Evolutionary conservation across 2,329 filamentous ascomycete species (phyloP).

Genomic region (Scopulariopsis brevicaulis): DNA sequence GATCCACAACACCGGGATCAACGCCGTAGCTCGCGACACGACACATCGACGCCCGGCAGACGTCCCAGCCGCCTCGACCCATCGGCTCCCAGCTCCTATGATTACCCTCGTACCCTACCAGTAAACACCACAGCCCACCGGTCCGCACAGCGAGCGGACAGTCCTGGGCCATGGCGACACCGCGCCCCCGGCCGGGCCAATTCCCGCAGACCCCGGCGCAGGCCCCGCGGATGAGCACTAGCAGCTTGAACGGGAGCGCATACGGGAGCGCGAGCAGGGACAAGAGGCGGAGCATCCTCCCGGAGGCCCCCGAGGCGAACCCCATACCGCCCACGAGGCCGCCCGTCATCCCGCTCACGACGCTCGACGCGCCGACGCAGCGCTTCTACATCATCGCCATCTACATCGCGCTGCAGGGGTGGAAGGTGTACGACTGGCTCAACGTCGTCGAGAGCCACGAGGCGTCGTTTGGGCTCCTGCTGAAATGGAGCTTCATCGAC

Average conservation of each 20-base stretch:
- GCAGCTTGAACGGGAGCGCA: neutral
- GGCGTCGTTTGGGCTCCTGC: conserved; percentile 78
- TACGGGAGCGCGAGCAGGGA: neutral
- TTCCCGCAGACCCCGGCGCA: conserved; percentile 4
- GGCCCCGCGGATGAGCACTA: neutral
- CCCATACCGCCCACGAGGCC: conserved; percentile 15
- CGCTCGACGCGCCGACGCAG: conserved; percentile 85
- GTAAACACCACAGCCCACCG: neutral
- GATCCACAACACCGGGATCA: neutral
- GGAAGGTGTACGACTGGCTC: conserved; percentile 80
- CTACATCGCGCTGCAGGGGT: conserved; percentile 65
- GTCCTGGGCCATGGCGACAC: conserved; percentile 5
- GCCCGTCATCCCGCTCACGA: conserved; percentile 68
- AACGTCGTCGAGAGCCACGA: conserved; percentile 69
- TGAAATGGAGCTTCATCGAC: conserved; percentile 90
- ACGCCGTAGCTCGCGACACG: neutral
- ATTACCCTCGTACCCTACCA: neutral
- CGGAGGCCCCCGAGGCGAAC: conserved; percentile 30
- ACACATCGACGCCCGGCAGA: neutral
- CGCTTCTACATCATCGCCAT: conserved; percentile 76
- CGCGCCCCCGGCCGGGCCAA: conserved; percentile 4
- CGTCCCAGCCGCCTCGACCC: neutral
- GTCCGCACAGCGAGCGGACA: neutral
- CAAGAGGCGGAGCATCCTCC: conserved; percentile 20
- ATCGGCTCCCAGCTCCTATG: neutral